Evolutionary conservation across 495 filamentous ascomycete genomes (phyloP).

Genomic region (Aspergillus affinis): DNA sequence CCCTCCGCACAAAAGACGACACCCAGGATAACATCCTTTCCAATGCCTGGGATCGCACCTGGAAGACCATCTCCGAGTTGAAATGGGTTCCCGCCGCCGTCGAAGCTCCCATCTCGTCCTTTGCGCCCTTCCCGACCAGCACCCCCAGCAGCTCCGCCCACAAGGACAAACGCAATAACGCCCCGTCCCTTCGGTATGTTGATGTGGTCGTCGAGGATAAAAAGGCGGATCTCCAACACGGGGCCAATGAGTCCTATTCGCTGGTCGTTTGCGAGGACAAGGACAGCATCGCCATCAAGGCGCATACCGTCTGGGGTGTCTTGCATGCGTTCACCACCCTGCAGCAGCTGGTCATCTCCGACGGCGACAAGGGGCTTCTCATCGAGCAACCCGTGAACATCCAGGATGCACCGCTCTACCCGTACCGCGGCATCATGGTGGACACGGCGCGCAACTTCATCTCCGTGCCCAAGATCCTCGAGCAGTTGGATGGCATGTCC

Average conservation of each 20-base stretch:
- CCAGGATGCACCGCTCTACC: conserved; percentile 47
- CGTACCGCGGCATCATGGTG: conserved; percentile 52
- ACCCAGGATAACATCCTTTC: conserved; percentile 31
- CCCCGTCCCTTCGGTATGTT: conserved; percentile 28
- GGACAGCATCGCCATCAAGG: conserved; percentile 41
- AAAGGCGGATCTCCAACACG: conserved; percentile 48
- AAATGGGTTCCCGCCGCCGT: conserved; percentile 54
- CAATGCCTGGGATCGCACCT: conserved; percentile 50
- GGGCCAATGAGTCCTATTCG: conserved; percentile 60
- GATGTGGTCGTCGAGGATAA: conserved; percentile 43
- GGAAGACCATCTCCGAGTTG: conserved; percentile 41
- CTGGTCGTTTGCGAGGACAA: conserved; percentile 39
- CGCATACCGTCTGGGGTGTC: conserved; percentile 54
- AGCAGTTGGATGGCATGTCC: conserved; percentile 53
- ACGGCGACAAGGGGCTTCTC: conserved; percentile 43
- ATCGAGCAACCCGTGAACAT: conserved; percentile 52
- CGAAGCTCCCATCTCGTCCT: conserved; percentile 48
- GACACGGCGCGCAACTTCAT: conserved; percentile 54
- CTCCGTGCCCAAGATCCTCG: conserved; percentile 44
- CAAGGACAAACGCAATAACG: conserved; percentile 31
- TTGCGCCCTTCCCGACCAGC: conserved; percentile 46
- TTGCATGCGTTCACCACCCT: conserved; percentile 61
- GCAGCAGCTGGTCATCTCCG: conserved; percentile 51
- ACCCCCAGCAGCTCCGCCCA: conserved; percentile 19
- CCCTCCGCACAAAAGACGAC: conserved; percentile 22